phyloP scores from a whole-genome alignment of 1,139 yeast species.

The Geotrichum phurueaensis region DNA sequence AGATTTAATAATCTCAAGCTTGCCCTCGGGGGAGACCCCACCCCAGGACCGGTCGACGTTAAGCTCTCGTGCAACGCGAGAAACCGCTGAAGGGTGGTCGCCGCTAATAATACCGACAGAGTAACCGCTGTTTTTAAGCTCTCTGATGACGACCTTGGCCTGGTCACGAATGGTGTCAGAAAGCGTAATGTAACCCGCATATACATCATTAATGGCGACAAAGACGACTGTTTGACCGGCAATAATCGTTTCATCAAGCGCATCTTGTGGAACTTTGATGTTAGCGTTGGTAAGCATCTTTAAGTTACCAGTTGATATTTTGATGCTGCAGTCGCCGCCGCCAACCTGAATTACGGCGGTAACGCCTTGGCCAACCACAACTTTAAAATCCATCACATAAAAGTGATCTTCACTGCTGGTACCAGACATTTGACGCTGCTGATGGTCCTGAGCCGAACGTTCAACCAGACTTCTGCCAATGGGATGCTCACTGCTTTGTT shows the following conservation, averaged over 20 bases:
- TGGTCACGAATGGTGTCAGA: constrained; percentile 67
- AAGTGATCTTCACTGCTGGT: constrained; percentile 28
- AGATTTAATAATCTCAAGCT: constrained; percentile 57
- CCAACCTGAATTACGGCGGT: constrained; percentile 36
- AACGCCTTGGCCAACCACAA: constrained; percentile 69
- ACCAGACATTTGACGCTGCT: neutral
- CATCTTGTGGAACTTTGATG: constrained; percentile 21
- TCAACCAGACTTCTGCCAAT: constrained; percentile 30
- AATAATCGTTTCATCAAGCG: constrained; percentile 17
- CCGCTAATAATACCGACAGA: constrained; percentile 91
- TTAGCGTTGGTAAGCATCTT: constrained; percentile 39
- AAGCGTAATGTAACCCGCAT: constrained; percentile 61
- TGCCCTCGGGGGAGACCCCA: constrained; percentile 71
- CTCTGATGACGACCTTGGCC: constrained; percentile 55
- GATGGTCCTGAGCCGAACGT: neutral
- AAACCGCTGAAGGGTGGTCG: constrained; percentile 62
- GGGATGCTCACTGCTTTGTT: constrained; percentile 79
- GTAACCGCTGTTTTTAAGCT: constrained; percentile 50
- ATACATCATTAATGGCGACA: constrained; percentile 48
- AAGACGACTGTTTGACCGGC: constrained; percentile 34
- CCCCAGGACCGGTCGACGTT: constrained; percentile 73
- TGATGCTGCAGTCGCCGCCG: no score
- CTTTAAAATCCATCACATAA: constrained; percentile 42
- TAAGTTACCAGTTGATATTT: constrained; percentile 46
- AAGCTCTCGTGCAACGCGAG: constrained; percentile 55